Evolutionary conservation across 2,329 filamentous ascomycete species (phyloP).

Genomic region (Aspergillus sp.): DNA sequence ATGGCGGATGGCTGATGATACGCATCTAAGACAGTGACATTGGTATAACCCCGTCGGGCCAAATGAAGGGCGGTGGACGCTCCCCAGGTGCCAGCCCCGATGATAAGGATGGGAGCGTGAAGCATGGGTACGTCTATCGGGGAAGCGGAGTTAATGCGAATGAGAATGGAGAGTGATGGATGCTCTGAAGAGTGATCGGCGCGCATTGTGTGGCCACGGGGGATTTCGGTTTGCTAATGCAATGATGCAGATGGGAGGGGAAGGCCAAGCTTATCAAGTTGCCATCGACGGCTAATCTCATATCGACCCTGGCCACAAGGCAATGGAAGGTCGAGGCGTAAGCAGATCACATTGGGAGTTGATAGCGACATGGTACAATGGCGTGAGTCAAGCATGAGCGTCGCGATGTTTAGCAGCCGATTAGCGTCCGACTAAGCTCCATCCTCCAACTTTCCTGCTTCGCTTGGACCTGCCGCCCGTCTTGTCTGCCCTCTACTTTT

Average conservation of each 20-base stretch:
- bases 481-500: not conserved
- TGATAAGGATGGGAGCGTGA: constrained; percentile 39
- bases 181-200: not conserved
- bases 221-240: not conserved
- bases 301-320: not conserved
- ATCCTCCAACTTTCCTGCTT: not conserved
- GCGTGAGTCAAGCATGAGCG: not conserved
- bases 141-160: not conserved
- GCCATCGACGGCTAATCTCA: not conserved
- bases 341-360: not conserved
- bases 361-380: not conserved
- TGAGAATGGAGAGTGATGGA: constrained; percentile 1
- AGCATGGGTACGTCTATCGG: constrained; percentile 4
- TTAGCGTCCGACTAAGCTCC: not conserved
- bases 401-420: not conserved
- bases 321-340: not conserved
- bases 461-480: constrained; percentile 1
- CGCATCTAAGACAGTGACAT: constrained; percentile 53
- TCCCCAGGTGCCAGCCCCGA: constrained; percentile 56
- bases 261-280: not conserved
- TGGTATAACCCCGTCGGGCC: constrained; percentile 51
- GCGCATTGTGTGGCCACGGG: constrained; percentile 1
- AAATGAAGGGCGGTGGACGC: constrained; percentile 56
- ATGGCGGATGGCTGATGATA: constrained; percentile 50
- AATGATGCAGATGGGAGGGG: not conserved